These are phyloP conservation scores for Zelopaecilomyces penicillatus DNA, from an alignment of 2,329 filamentous ascomycete genomes.

Conservation along the genomic window DNA sequence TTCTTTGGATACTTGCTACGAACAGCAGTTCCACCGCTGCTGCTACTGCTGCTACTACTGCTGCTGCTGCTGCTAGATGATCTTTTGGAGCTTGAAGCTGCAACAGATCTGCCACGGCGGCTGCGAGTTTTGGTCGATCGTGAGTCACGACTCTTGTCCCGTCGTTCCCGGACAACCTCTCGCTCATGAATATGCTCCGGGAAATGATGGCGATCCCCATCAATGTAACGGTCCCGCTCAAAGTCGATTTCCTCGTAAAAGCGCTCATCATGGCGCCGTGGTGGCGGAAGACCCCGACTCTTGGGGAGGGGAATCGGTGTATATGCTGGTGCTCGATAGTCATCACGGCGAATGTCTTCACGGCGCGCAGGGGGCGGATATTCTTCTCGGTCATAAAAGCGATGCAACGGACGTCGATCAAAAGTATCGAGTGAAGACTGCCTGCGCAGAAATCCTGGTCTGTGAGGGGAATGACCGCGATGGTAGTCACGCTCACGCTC, in stretches of 20 bases:
- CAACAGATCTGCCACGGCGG: slow-evolving; percentile 33
- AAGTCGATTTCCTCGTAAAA: slow-evolving; percentile 59
- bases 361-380: slow-evolving; percentile 50
- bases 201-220: slow-evolving; percentile 45
- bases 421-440: slow-evolving; percentile 89
- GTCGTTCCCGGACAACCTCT: slow-evolving; percentile 45
- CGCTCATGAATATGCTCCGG: slow-evolving; percentile 53
- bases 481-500: slow-evolving; percentile 43
- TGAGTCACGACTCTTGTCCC: slow-evolving; percentile 32
- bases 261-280: slow-evolving; percentile 48
- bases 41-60: slow-evolving; percentile 33
- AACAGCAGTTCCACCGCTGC: slow-evolving; percentile 41
- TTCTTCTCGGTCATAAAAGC: slow-evolving; percentile 44
- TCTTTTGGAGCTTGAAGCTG: slow-evolving; percentile 19
- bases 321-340: slow-evolving; percentile 38
- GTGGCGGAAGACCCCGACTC: slow-evolving; percentile 50
- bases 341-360: slow-evolving; percentile 40
- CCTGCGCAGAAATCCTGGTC: slow-evolving; percentile 63
- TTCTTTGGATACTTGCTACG: slow-evolving; percentile 65
- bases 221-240: slow-evolving; percentile 59
- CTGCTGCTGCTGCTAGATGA: slow-evolving; percentile 39
- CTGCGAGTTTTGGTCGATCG: slow-evolving; percentile 30
- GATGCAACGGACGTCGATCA: slow-evolving; percentile 58
- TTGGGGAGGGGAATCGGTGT: slow-evolving; percentile 63
- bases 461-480: slow-evolving; percentile 43